Evolutionary conservation across 2,329 filamentous ascomycete genomes (phyloP), one percentile per base, ranked within the genome.

Genomic region (Fusarium sp.): DNA sequence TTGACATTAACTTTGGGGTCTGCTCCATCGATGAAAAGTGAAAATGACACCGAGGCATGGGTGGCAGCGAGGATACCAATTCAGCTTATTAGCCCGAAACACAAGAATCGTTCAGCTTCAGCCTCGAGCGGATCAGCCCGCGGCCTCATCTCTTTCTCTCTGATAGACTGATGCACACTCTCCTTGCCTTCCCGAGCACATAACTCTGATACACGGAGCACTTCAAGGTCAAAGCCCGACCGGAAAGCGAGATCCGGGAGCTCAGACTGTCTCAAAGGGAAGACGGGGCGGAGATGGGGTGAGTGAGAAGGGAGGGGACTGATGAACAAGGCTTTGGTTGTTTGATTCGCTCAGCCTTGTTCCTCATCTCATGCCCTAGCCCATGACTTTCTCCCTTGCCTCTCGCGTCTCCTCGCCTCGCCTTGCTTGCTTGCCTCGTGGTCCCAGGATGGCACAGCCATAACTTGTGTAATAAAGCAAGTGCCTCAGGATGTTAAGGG

Each of bases 281-380:
- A 42, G 44, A 45, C 44, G 45, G 45, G 51, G 62, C 72, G 68
- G 51, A 65, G 63, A 61, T 60, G 72, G 72, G 67, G 56, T 72
- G 71, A 72, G 64, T 44, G 69, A 62, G 61, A 74, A 50, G 69
- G 42, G 64, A 72, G 55, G 62, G 44, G 39, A 54, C 55, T 67
- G 61, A 66, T 67, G 57, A 66, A 62, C 75, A 63, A 75, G 75
- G 70, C 75, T 75, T 70, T 64, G 47, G 48, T 28, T 41, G 66
- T 68, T 74, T 73, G 69, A 75, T 75, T 69, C 66, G 75, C 66
- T 78, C 75, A 78, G 76, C 75, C 76, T 78, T 72, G 76, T 68
- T 62, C 60, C 32, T 75, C 63, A 54, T 47, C 42, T 67, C 44
- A 66, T 70, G 51, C 50, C 69, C 70, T 64, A 55, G 54, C 38